Conservation (phyloP, 768 basidiomycete genomes). For the Russula olivacea region DNA sequence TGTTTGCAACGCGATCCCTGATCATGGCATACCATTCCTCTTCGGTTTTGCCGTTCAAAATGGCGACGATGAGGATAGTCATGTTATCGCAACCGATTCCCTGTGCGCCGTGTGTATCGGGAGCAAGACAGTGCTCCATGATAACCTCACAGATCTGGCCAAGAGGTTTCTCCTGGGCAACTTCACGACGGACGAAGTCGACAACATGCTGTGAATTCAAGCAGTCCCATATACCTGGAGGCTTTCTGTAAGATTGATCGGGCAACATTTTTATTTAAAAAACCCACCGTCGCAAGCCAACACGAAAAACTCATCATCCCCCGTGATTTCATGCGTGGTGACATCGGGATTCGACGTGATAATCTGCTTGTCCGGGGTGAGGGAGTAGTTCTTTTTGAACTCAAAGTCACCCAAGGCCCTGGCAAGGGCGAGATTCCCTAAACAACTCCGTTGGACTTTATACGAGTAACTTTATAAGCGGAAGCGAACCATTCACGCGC, state of each 20-base stretch:
- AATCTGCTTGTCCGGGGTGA: conserved; percentile 84
- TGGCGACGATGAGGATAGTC: conserved; percentile 88
- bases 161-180: conserved; percentile 74
- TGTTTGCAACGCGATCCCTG: conserved; percentile 67
- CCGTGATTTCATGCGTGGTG: conserved; percentile 68
- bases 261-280: background rate
- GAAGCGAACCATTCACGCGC: conserved; percentile 78
- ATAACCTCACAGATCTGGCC: conserved; percentile 83
- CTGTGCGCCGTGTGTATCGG: conserved; percentile 81
- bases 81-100: conserved; percentile 99
- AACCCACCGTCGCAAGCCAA: conserved; percentile 90
- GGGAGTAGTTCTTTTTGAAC: conserved; percentile 87
- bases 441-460: conserved; percentile 4
- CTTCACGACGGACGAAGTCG: conserved; percentile 76
- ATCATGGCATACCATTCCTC: conserved; percentile 94
- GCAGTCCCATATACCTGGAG: conserved; percentile 97
- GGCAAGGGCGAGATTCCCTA: conserved; percentile 93
- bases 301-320: conserved; percentile 95
- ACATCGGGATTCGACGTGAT: conserved; percentile 95
- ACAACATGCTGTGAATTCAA: conserved; percentile 87
- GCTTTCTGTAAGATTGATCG: conserved; percentile 14
- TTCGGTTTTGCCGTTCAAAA: conserved; percentile 81
- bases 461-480: background rate
- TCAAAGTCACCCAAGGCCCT: conserved; percentile 97
- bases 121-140: conserved; percentile 90